A percentile compares a stretch with the other conserved stretches of the same genome.
phyloP scores from a whole-genome alignment of 75 land plant species.

The Chamaecyparis obtusa region DNA sequence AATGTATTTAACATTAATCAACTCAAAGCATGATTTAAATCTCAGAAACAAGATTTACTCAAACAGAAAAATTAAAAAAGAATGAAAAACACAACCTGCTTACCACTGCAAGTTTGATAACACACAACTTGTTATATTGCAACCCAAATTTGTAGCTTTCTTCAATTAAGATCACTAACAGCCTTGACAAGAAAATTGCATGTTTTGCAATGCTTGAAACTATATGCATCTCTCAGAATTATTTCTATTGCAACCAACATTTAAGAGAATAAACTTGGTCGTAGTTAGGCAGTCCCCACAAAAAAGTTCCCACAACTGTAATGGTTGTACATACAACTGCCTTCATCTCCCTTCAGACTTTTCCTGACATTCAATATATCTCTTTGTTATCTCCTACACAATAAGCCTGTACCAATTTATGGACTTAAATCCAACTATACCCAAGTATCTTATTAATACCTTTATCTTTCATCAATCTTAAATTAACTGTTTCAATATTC shows the following conservation, averaged over 20 bases:
- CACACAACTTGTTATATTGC: background rate
- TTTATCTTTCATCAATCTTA: slow-evolving; percentile 1
- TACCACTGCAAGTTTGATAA: background rate
- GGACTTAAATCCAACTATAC: background rate
- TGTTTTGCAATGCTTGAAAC: background rate
- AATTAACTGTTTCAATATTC: too few relatives aligned
- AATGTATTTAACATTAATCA: background rate
- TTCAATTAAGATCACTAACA: background rate
- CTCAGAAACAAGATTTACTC: background rate
- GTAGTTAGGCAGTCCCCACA: slow-evolving; percentile 4
- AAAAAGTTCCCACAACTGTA: background rate
- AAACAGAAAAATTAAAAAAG: background rate
- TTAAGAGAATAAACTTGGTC: slow-evolving; percentile 6
- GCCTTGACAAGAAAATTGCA: background rate
- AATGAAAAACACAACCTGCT: background rate
- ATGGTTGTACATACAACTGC: background rate
- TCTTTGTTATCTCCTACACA: background rate
- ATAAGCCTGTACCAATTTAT: background rate
- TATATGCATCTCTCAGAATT: background rate
- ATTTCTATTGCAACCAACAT: background rate
- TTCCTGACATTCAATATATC: background rate
- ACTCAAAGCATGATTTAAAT: background rate
- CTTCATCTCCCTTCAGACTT: slow-evolving; percentile 1
- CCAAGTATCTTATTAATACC: background rate
- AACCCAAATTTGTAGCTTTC: background rate